phyloP scores from a whole-genome alignment of 176 grass and related monocot species.

The Canna indica region DNA sequence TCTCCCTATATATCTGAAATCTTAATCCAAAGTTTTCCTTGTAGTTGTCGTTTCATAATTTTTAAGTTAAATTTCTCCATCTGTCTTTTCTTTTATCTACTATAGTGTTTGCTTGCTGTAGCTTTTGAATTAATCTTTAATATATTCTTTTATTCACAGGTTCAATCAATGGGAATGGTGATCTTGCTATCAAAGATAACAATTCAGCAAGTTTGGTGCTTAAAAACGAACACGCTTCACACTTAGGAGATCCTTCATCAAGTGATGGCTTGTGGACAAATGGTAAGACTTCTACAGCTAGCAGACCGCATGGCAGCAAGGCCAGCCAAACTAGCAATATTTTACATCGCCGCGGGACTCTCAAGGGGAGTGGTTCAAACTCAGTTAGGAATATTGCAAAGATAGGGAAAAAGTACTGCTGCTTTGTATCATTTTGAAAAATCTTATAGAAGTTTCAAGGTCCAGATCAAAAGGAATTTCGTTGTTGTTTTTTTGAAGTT shows the following conservation, averaged over 20 bases:
- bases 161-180: neutral
- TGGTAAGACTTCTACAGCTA: neutral
- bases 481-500: no score
- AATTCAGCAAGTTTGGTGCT: neutral
- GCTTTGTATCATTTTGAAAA: constrained; percentile 27
- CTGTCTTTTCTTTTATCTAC: neutral
- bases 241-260: neutral
- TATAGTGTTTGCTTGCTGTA: neutral
- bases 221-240: neutral
- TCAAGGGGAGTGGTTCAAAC: neutral
- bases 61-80: neutral
- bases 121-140: neutral
- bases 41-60: neutral
- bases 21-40: neutral
- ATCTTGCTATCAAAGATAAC: neutral
- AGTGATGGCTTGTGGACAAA: neutral
- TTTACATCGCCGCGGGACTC: constrained; percentile 17
- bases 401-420: constrained; percentile 42
- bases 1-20: neutral
- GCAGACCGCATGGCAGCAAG: neutral
- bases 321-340: constrained; percentile 24
- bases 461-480: no score
- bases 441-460: no score
- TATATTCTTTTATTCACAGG: neutral
- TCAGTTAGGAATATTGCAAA: constrained; percentile 29